phyloP scores from a whole-genome alignment of 441 rosid genomes.

The Sinapis alba region DNA sequence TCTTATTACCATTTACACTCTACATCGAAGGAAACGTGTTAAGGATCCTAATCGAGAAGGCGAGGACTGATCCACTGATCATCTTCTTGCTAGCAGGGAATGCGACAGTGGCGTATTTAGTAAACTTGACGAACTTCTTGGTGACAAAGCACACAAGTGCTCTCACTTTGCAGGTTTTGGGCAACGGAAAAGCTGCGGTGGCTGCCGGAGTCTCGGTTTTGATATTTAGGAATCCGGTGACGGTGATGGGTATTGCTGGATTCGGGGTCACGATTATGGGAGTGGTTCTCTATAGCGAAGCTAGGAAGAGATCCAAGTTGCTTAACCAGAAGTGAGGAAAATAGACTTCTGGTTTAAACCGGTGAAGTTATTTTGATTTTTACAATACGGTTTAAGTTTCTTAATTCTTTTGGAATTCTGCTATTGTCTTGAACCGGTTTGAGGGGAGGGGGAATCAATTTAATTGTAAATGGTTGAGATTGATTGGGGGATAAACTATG shows the following conservation, averaged over 20 bases:
- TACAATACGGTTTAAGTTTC: slow-evolving; percentile 17
- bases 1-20: slow-evolving; percentile 85
- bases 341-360: slow-evolving; percentile 1
- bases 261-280: slow-evolving; percentile 94
- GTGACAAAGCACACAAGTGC: slow-evolving; percentile 88
- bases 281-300: slow-evolving; percentile 95
- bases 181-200: slow-evolving; percentile 95
- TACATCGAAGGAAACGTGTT: slow-evolving; percentile 93
- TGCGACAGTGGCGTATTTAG: slow-evolving; percentile 96
- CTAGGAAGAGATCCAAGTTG: slow-evolving; percentile 92
- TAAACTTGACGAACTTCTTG: slow-evolving; percentile 89
- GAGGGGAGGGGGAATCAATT: slow-evolving; percentile 5
- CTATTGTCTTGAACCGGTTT: slow-evolving; percentile 29
- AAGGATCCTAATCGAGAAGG: slow-evolving; percentile 72
- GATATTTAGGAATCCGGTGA: slow-evolving; percentile 93
- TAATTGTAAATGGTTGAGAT: slow-evolving; percentile 30
- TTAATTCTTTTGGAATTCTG: slow-evolving; percentile 36
- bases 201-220: slow-evolving; percentile 91
- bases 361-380: slow-evolving; percentile 24
- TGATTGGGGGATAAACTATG: slow-evolving; percentile 18
- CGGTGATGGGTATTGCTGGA: slow-evolving; percentile 86
- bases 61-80: slow-evolving; percentile 62
- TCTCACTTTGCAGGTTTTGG: slow-evolving; percentile 80
- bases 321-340: slow-evolving; percentile 46
- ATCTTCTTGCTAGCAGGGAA: slow-evolving; percentile 78